Evolutionary conservation across 2,329 filamentous ascomycete species (phyloP).

Genomic region (Camptophora hylomeconis): DNA sequence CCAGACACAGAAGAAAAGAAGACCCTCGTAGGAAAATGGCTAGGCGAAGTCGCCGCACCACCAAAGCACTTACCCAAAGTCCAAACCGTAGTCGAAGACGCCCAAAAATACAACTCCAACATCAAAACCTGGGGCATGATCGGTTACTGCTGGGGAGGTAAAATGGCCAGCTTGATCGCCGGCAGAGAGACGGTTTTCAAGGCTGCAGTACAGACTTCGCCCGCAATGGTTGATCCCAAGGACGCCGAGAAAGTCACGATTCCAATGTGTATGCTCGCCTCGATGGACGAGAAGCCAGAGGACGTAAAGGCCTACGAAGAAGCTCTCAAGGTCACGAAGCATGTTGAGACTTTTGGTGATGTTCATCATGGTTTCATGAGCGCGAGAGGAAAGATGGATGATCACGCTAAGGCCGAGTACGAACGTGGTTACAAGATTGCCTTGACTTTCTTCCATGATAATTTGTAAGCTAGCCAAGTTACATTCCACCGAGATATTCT

Average conservation of each 20-base stretch:
- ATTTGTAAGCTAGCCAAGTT: constrained; percentile 26
- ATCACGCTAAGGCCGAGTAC: constrained; percentile 29
- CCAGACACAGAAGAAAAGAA: constrained; percentile 48
- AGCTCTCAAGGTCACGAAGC: constrained; percentile 25
- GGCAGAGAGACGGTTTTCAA: constrained; percentile 43
- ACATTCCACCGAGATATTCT: no score
- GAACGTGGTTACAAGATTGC: constrained; percentile 30
- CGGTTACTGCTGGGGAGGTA: constrained; percentile 48
- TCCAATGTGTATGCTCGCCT: constrained; percentile 44
- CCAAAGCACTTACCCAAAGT: constrained; percentile 43
- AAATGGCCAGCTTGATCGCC: constrained; percentile 44
- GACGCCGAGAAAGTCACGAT: constrained; percentile 44
- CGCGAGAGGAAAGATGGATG: constrained; percentile 27
- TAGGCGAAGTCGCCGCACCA: constrained; percentile 41
- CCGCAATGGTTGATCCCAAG: constrained; percentile 47
- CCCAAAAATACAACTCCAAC: constrained; percentile 32
- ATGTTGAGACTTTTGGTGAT: constrained; percentile 30
- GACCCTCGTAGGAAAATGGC: constrained; percentile 49
- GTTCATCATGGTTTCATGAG: constrained; percentile 36
- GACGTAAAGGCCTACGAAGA: constrained; percentile 29
- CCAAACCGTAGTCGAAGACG: constrained; percentile 40
- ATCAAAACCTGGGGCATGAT: constrained; percentile 47
- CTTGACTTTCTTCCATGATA: constrained; percentile 28
- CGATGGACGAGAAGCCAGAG: constrained; percentile 41
- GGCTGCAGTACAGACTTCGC: constrained; percentile 43